Conservation (phyloP, 768 basidiomycete genomes). For the Lyophyllum shimeji region DNA sequence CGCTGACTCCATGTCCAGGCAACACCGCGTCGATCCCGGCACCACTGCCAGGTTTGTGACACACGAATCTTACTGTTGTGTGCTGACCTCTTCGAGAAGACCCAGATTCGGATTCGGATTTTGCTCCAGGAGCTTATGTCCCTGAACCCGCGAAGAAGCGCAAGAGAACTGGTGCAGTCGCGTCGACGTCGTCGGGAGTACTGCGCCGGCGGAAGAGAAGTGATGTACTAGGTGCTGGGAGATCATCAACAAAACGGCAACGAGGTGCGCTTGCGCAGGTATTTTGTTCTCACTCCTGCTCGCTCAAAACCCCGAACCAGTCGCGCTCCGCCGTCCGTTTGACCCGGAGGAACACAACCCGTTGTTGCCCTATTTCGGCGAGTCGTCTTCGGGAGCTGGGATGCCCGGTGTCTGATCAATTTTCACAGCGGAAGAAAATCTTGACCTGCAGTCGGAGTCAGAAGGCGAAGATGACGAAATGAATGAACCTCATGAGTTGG, state of each 20-base stretch:
- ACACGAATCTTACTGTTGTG: neutral
- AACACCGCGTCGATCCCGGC: slow-evolving; percentile 31
- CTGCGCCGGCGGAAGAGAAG: slow-evolving; percentile 21
- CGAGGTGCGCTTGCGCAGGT: neutral
- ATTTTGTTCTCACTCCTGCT: too few species aligned
- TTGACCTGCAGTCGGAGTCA: slow-evolving; percentile 54
- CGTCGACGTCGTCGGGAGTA: slow-evolving; percentile 3
- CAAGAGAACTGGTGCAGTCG: slow-evolving; percentile 20
- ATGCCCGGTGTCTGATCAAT: neutral
- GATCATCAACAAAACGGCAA: neutral
- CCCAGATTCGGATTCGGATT: slow-evolving; percentile 50
- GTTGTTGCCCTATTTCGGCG: slow-evolving; percentile 50
- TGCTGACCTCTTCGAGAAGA: slow-evolving; percentile 25
- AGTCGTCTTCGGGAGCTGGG: slow-evolving; percentile 9
- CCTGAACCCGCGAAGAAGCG: slow-evolving; percentile 28
- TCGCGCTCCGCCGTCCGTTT: slow-evolving; percentile 3
- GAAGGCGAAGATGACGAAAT: slow-evolving; percentile 43
- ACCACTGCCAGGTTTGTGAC: slow-evolving; percentile 30
- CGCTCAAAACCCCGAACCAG: neutral
- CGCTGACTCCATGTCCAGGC: slow-evolving; percentile 21
- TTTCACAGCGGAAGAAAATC: slow-evolving; percentile 30
- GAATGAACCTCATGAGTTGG: slow-evolving; percentile 19
- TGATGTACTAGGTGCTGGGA: neutral
- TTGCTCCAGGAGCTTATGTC: slow-evolving; percentile 40
- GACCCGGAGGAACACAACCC: slow-evolving; percentile 35